phyloP scores from a whole-genome alignment of 169 alveolate genomes.

The Plasmodium coatneyi region DNA sequence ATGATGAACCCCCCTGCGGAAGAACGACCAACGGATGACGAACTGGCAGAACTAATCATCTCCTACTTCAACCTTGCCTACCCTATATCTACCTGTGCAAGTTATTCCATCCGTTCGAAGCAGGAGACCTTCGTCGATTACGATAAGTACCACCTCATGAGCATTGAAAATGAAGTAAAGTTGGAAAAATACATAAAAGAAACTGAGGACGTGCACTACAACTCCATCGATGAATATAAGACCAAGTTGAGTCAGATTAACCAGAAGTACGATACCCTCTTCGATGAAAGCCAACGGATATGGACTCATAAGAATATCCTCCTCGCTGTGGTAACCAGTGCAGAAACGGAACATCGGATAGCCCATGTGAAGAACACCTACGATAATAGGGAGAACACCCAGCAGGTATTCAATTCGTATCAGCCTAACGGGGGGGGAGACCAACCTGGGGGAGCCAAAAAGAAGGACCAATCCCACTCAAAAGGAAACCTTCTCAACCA shows the following conservation, averaged over 20 bases:
- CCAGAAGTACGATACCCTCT: conserved; percentile 28
- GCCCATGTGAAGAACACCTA: conserved; percentile 48
- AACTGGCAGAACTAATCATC: background rate
- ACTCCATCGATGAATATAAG: conserved; percentile 50
- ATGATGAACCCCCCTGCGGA: background rate
- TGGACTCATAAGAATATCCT: conserved; percentile 36
- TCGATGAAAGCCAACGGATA: conserved; percentile 18
- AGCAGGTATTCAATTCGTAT: background rate
- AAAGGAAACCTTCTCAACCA: background rate
- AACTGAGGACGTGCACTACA: conserved; percentile 20
- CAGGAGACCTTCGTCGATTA: conserved; percentile 8
- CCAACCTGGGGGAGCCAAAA: background rate
- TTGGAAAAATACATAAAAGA: conserved; percentile 39
- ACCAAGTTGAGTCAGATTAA: conserved; percentile 22
- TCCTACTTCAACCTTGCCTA: conserved; percentile 21
- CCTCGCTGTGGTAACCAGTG: conserved; percentile 46
- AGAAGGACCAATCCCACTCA: background rate
- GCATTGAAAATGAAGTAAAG: conserved; percentile 45
- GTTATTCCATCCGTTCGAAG: conserved; percentile 20
- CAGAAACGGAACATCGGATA: conserved; percentile 31
- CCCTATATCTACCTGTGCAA: conserved; percentile 44
- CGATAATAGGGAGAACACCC: conserved; percentile 30
- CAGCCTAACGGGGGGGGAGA: background rate
- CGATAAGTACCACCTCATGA: conserved; percentile 40
- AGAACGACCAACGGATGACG: background rate